Conservation (phyloP, 2,329 filamentous ascomycete species). For the Pseudocercospora eumusae region DNA sequence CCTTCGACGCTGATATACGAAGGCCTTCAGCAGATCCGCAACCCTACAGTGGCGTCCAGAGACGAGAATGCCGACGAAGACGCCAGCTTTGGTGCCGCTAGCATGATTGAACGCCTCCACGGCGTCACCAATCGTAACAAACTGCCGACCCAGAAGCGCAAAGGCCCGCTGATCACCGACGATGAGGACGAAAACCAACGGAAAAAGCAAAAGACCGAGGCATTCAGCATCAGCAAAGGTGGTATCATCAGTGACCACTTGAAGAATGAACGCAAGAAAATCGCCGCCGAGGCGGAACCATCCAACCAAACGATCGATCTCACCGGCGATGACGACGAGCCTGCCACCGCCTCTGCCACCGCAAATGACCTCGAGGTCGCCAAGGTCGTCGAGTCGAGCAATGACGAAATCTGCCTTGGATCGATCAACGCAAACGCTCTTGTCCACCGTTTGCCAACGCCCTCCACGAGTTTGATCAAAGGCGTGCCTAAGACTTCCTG, state of each 20-base stretch:
- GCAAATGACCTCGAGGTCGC: constrained; percentile 16
- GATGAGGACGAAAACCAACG: constrained; percentile 40
- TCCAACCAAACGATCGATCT: constrained; percentile 46
- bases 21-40: constrained; percentile 38
- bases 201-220: constrained; percentile 48
- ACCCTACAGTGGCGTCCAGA: constrained; percentile 17
- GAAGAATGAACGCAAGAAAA: constrained; percentile 59
- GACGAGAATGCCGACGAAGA: constrained; percentile 1
- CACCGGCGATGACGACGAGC: constrained; percentile 48
- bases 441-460: constrained; percentile 29
- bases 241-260: constrained; percentile 66
- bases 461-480: constrained; percentile 3
- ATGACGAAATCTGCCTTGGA: constrained; percentile 36
- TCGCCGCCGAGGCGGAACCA: constrained; percentile 35
- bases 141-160: constrained; percentile 65
- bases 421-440: constrained; percentile 28
- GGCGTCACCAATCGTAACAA: constrained; percentile 67
- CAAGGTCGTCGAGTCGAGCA: constrained; percentile 11
- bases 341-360: constrained; percentile 26
- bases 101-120: constrained; percentile 74
- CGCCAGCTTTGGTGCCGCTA: constrained; percentile 50
- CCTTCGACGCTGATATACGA: constrained; percentile 20
- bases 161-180: constrained; percentile 43
- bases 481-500: constrained; percentile 46
- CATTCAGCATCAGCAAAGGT: constrained; percentile 54